Base-by-base conservation (phyloP, 2,329 filamentous ascomycete species). In the Clonostachys chloroleuca region DNA sequence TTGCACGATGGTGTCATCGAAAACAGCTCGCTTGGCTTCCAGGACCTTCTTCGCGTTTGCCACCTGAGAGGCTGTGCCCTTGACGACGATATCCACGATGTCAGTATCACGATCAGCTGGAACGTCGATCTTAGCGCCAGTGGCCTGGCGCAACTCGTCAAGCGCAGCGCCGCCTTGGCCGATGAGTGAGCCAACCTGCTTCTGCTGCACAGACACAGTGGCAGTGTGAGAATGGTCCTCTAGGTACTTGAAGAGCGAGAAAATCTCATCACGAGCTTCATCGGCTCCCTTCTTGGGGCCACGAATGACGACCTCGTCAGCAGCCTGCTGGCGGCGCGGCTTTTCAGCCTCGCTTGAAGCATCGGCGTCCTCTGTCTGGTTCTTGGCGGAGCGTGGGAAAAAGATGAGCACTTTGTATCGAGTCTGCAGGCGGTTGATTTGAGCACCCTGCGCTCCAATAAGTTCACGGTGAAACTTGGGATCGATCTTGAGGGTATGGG, bases 371-470 rank as follows among this genome's bases (percentile, higher is more conserved):
- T 94, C 88, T 50, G 80, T 76, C 45, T 65, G 70, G 37, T 52
- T 57, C 62, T 91, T 89, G 39, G 73, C 72, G 7, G 76, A 75
- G 46, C 78, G 78, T 12, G 94, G 94, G 75, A 99, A 99, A 71
- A 96, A 92, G 58, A 99, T 94, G 52, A 92, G 84, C 40, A 99
- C 94, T 62, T 87, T 86, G 75, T 99, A 96, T 42, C 92, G 87
- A 47, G 86, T 89, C 69, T 99, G 92, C 20, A 99, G 80, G 55
- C 89, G 86, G 70, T 94, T 94, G 61, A 99, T 92, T 63, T 95
- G 89, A 60, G 77, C 82, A 50, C 94, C 94, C 59, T 89, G 86
- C 17, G 89, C 81, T 43, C 94, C 94, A 57, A 99, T 99, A 47
- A 99, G 77, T 64, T 96, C 92, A 50, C 90, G 83, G 69, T 99